These are phyloP conservation scores for Boletus subcaerulescens DNA, from an alignment of 768 basidiomycete species.

Conservation along the genomic window DNA sequence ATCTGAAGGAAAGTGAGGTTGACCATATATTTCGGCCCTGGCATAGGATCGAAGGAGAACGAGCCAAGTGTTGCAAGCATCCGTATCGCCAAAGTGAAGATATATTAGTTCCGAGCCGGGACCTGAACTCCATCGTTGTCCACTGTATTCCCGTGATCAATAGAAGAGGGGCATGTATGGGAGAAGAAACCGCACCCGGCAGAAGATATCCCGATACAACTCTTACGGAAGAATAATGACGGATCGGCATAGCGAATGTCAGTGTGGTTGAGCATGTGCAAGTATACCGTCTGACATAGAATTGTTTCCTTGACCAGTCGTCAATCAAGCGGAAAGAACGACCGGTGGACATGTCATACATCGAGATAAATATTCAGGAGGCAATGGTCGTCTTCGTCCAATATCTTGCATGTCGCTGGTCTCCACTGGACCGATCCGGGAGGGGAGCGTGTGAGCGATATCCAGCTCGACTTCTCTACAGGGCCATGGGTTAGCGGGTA, in stretches of 20 bases:
- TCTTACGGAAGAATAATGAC: slow-evolving; percentile 73
- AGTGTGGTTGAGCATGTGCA: slow-evolving; percentile 72
- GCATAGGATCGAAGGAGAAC: slow-evolving; percentile 80
- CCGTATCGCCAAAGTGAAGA: slow-evolving; percentile 64
- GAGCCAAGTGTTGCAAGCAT: slow-evolving; percentile 71
- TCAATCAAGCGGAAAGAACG: slow-evolving; percentile 8
- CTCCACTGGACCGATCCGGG: slow-evolving; percentile 65
- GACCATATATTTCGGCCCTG: slow-evolving; percentile 74
- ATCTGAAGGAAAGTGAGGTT: slow-evolving; percentile 48
- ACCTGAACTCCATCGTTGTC: slow-evolving; percentile 57
- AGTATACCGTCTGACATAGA: slow-evolving; percentile 68
- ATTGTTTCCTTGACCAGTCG: slow-evolving; percentile 54
- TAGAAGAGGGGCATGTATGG: not conserved
- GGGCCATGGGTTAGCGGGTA: slow-evolving; percentile 1
- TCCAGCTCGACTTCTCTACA: slow-evolving; percentile 73
- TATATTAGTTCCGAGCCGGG: slow-evolving; percentile 64
- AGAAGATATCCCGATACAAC: slow-evolving; percentile 71
- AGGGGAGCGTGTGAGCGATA: slow-evolving; percentile 51
- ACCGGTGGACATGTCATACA: slow-evolving; percentile 39
- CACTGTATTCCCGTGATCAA: slow-evolving; percentile 35
- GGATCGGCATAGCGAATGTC: slow-evolving; percentile 76
- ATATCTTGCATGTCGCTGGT: slow-evolving; percentile 65
- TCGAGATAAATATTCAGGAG: slow-evolving; percentile 73
- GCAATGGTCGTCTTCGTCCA: slow-evolving; percentile 65
- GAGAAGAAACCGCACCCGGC: slow-evolving; percentile 42